Conservation (phyloP, 257 asterid species). For the Solanum chiquidenum region DNA sequence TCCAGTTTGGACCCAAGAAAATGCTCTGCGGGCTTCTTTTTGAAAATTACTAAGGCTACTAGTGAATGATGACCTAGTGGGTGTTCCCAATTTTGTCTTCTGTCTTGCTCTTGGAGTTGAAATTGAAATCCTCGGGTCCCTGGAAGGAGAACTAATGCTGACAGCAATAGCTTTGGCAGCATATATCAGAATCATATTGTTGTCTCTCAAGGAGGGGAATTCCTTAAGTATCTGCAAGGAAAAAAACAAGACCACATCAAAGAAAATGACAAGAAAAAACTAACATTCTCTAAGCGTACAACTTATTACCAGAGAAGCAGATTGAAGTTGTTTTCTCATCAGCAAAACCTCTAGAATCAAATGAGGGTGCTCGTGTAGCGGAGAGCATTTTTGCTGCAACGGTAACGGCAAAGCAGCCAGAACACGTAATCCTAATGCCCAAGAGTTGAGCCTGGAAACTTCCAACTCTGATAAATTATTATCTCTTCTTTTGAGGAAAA, state of each 20-base stretch:
- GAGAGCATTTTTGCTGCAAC: slow-evolving; percentile 97
- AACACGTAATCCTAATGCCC: slow-evolving; percentile 99
- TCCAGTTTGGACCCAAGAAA: slow-evolving; percentile 88
- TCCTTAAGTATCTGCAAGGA: slow-evolving; percentile 68
- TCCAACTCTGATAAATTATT: slow-evolving; percentile 80
- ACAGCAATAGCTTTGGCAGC: slow-evolving; percentile 89
- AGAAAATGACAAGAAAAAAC: not conserved
- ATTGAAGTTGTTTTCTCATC: slow-evolving; percentile 95
- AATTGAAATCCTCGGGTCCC: slow-evolving; percentile 63
- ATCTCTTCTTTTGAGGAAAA: slow-evolving; percentile 88
- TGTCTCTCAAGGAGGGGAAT: slow-evolving; percentile 83
- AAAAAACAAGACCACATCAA: not conserved
- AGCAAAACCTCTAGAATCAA: slow-evolving; percentile 88
- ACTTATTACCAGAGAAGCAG: slow-evolving; percentile 79
- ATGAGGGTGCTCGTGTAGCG: slow-evolving; percentile 92
- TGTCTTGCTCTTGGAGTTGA: slow-evolving; percentile 75
- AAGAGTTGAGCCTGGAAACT: slow-evolving; percentile 80
- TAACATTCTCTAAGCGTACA: not conserved
- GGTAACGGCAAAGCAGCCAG: slow-evolving; percentile 89
- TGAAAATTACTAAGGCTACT: slow-evolving; percentile 86
- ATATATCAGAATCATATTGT: slow-evolving; percentile 57
- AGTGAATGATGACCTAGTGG: slow-evolving; percentile 67
- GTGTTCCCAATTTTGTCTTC: slow-evolving; percentile 62
- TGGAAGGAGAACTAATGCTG: slow-evolving; percentile 65
- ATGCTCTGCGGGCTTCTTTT: slow-evolving; percentile 97